phyloP scores from a whole-genome alignment of 805 yeast species.

The Tetrapisispora phaffii region DNA sequence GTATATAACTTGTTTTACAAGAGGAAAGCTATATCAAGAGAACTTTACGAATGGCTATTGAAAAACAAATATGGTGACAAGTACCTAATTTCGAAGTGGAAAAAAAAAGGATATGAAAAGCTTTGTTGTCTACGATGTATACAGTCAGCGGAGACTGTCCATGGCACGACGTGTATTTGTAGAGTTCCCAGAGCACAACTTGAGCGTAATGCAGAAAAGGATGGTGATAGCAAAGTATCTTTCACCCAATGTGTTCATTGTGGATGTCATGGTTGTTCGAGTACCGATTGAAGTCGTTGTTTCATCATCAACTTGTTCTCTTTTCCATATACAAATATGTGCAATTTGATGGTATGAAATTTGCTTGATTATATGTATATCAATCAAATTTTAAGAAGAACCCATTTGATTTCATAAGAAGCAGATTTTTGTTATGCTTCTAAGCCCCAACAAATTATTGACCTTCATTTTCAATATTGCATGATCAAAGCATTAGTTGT shows the following conservation, averaged over 20 bases:
- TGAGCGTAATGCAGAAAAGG: conserved; percentile 23
- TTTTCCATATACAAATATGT: too few species aligned
- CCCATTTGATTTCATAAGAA: too few species aligned
- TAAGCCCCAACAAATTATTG: too few species aligned
- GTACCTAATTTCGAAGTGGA: conserved; percentile 74
- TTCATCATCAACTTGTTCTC: too few species aligned
- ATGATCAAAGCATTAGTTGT: too few species aligned
- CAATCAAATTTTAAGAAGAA: too few species aligned
- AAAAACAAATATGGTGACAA: conserved; percentile 58
- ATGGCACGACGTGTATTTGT: conserved; percentile 69
- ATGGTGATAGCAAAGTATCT: conserved; percentile 16
- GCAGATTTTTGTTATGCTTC: too few species aligned
- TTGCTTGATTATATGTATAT: too few species aligned
- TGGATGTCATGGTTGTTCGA: conserved; percentile 80
- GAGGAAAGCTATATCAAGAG: conserved; percentile 53
- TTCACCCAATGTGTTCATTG: conserved; percentile 61
- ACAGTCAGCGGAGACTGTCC: conserved; percentile 48
- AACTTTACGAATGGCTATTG: conserved; percentile 65
- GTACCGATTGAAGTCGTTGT: conserved; percentile 58
- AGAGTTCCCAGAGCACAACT: conserved; percentile 64
- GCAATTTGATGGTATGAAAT: too few species aligned
- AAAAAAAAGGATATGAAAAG: conserved; percentile 75
- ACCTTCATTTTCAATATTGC: too few species aligned
- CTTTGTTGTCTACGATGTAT: conserved; percentile 79
- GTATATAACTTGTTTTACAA: conserved; percentile 65